These are phyloP conservation scores for Neospora caninum DNA, from an alignment of 169 alveolate genomes.

Conservation along the genomic window DNA sequence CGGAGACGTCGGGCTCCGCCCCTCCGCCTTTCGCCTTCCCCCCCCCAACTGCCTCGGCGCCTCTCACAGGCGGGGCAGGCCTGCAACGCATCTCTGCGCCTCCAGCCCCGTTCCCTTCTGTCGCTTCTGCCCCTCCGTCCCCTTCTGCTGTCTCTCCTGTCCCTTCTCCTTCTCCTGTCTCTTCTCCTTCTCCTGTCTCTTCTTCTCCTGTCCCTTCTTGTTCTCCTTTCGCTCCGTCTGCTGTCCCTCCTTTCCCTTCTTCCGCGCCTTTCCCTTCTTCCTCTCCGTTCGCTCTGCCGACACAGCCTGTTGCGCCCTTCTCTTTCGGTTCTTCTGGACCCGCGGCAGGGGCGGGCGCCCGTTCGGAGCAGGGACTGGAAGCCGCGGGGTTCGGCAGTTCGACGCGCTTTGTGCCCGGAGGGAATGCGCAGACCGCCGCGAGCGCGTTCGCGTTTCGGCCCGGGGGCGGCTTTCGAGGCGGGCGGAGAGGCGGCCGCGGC, in stretches of 20 bases:
- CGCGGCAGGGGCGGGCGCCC: no score
- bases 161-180: neutral
- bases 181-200: neutral
- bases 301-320: neutral
- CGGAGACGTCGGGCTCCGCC: neutral
- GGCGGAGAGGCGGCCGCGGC: conserved; percentile 1
- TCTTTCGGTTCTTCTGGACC: neutral
- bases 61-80: neutral
- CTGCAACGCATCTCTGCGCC: neutral
- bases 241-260: neutral
- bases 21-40: neutral
- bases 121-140: neutral
- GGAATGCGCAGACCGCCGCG: neutral
- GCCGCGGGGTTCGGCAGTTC: neutral
- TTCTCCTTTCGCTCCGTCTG: neutral
- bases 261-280: neutral
- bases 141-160: neutral
- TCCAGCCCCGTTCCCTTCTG: neutral
- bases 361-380: neutral
- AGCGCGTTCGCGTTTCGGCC: conserved; percentile 4
- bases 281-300: neutral
- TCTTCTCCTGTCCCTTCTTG: neutral
- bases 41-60: neutral
- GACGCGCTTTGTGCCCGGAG: neutral
- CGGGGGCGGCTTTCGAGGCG: neutral